Evolutionary conservation across 2,329 filamentous ascomycete species (phyloP).

Genomic region (Alternaria solani): DNA sequence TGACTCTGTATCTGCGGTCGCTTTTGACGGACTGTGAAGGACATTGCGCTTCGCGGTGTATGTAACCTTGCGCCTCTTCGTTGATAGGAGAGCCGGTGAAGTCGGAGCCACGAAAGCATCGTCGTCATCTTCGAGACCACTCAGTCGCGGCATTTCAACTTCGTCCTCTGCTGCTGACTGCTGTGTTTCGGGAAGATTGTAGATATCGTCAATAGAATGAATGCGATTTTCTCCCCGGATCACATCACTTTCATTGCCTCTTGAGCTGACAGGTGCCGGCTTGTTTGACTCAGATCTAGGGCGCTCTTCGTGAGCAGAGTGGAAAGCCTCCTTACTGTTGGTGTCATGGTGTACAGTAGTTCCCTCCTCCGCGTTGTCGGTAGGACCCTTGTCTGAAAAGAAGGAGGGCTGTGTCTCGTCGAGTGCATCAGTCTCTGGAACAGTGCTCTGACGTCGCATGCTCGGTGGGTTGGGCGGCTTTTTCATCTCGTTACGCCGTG

Average conservation of each 20-base stretch:
- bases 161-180: constrained; percentile 41
- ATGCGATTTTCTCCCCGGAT: constrained; percentile 19
- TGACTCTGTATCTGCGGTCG: constrained; percentile 19
- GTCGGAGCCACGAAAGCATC: constrained; percentile 35
- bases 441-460: constrained; percentile 36
- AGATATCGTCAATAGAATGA: constrained; percentile 49
- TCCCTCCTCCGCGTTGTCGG: background rate
- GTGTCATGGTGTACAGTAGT: constrained; percentile 15
- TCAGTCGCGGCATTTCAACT: constrained; percentile 43
- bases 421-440: constrained; percentile 46
- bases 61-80: constrained; percentile 44
- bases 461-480: constrained; percentile 17
- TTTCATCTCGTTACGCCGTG: background rate
- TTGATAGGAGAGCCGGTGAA: constrained; percentile 34
- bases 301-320: constrained; percentile 52
- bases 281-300: constrained; percentile 33
- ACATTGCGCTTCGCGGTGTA: constrained; percentile 31
- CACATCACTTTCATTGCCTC: constrained; percentile 25
- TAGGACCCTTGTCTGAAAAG: constrained; percentile 20
- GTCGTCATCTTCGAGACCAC: constrained; percentile 46
- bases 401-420: constrained; percentile 45
- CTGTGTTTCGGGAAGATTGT: constrained; percentile 46
- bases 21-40: constrained; percentile 29
- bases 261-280: constrained; percentile 19
- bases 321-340: constrained; percentile 33